phyloP scores from a whole-genome alignment of 2,329 filamentous ascomycete species.

The Pestalotiopsis sp. region DNA sequence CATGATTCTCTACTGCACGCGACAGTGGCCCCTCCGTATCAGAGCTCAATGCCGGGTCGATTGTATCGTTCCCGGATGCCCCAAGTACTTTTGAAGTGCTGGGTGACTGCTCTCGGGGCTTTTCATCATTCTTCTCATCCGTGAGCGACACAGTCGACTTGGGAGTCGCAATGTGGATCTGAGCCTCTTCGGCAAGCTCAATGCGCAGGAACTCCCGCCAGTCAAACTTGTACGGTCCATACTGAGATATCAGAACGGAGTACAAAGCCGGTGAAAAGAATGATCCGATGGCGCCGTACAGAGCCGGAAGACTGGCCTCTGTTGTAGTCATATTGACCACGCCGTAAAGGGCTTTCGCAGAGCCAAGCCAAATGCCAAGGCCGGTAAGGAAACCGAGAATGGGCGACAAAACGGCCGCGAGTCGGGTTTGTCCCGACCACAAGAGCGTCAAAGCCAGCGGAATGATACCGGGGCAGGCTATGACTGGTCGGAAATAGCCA shows the following conservation, averaged over 20 bases:
- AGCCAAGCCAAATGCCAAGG: conserved; percentile 45
- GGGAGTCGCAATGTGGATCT: conserved; percentile 1
- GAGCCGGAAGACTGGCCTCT: conserved; percentile 39
- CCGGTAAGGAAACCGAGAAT: conserved; percentile 46
- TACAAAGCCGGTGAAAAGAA: conserved; percentile 49
- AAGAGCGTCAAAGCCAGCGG: conserved; percentile 45
- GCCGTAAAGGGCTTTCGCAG: conserved; percentile 40
- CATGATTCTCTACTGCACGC: neutral
- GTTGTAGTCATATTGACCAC: conserved; percentile 43
- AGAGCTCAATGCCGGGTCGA: conserved; percentile 38
- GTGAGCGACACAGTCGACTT: neutral
- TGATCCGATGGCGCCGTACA: conserved; percentile 46
- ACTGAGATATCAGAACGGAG: conserved; percentile 43
- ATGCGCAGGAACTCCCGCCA: conserved; percentile 46
- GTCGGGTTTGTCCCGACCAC: conserved; percentile 46
- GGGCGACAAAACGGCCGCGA: conserved; percentile 36
- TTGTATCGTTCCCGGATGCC: neutral
- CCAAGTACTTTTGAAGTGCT: neutral
- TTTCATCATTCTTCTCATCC: neutral
- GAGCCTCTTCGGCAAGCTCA: conserved; percentile 43
- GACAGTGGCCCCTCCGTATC: neutral
- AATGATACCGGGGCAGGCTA: conserved; percentile 39
- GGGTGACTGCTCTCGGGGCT: neutral
- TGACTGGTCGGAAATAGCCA: conserved; percentile 28
- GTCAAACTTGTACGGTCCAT: conserved; percentile 35